Percentiles rank a stretch among this genome's conserved stretches.
phyloP scores from a whole-genome alignment of 2,329 filamentous ascomycete species.

The Diaporthe ilicicola region DNA sequence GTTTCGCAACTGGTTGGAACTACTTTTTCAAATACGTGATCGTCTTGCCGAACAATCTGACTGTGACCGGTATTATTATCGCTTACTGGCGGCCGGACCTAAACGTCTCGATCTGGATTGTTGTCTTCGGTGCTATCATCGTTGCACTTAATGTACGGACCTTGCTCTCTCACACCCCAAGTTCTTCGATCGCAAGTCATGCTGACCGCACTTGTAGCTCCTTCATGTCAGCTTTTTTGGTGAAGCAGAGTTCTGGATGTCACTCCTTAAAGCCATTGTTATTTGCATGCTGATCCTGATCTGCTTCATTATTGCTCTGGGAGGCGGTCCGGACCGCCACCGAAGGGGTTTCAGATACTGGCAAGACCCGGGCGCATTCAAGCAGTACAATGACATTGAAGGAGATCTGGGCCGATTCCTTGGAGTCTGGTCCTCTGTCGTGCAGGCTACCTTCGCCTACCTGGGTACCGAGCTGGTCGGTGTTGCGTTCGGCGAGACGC shows the following conservation, averaged over 20 bases:
- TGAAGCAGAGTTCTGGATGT: slow-evolving; percentile 21
- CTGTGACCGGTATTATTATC: slow-evolving; percentile 48
- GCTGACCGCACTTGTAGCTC: background rate
- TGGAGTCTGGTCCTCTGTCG: slow-evolving; percentile 57
- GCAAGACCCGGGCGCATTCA: slow-evolving; percentile 53
- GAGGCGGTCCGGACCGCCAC: slow-evolving; percentile 47
- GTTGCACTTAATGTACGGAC: slow-evolving; percentile 45
- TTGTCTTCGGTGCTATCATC: slow-evolving; percentile 45
- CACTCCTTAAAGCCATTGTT: slow-evolving; percentile 26
- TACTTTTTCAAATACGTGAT: slow-evolving; percentile 56
- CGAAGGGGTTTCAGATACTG: slow-evolving; percentile 55
- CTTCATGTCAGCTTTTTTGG: slow-evolving; percentile 2
- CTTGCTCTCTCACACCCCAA: too few species aligned
- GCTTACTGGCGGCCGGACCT: slow-evolving; percentile 49
- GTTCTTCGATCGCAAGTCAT: too few species aligned
- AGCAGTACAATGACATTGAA: slow-evolving; percentile 42
- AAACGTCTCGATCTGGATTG: slow-evolving; percentile 50
- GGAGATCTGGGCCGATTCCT: slow-evolving; percentile 54
- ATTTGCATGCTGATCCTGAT: slow-evolving; percentile 47
- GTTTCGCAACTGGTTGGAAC: slow-evolving; percentile 55
- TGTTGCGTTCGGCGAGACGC: slow-evolving; percentile 56
- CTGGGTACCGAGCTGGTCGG: slow-evolving; percentile 59
- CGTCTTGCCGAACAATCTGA: slow-evolving; percentile 49
- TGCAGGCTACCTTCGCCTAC: slow-evolving; percentile 58
- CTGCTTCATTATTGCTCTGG: slow-evolving; percentile 49